Base-by-base conservation (phyloP, 2,329 filamentous ascomycete genomes). In the Domatiomyces catenatus region DNA sequence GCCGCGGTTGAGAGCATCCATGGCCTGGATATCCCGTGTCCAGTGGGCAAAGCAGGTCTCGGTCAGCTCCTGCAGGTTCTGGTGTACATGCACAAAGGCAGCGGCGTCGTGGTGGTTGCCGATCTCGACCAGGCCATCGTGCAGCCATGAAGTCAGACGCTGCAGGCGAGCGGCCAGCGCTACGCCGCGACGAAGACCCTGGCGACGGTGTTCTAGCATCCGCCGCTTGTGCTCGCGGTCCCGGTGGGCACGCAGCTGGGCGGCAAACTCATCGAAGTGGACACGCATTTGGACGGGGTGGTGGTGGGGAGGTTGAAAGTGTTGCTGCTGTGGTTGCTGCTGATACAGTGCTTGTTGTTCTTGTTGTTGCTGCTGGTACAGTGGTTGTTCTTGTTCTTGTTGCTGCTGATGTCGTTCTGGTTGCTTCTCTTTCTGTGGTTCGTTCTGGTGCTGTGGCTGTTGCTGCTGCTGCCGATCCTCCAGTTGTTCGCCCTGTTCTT, bases 61-160 rank as follows among this genome's bases (percentile, higher is more conserved):
- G 59, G 68, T 66, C 48, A 72, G 62, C 46, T 71, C 69, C 59
- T 66, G 63, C 47, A 71, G 61, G 50, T 66, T 64, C 50, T 71
- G 67, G 54, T 71, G 70, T 18, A 71, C 64, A 47, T 64, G 61
- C 50, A 68, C 64, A 52, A 72, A 72, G 53, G 62, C 67, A 54
- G 61, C 57, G 54, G 71, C 69, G 60, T 72, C 69, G 52, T 67
- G 66, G 58, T 70, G 63, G 54, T 66, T 69, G 49, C 71, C 63
- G 46, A 65, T 65, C 56, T 71, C 69, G 36, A 71, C 68, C 20
- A 72, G 60, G 39, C 69, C 69, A 47, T 66, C 66, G 54, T 71
- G 69, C 22, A 67, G 62, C 48, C 65, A 65, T 28, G 64, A 62
- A 22, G 66, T 64, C 51, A 70, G 62, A 45, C 69, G 67, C 50